Base-by-base conservation (phyloP, 768 basidiomycete genomes). In the Pisolithus orientalis region DNA sequence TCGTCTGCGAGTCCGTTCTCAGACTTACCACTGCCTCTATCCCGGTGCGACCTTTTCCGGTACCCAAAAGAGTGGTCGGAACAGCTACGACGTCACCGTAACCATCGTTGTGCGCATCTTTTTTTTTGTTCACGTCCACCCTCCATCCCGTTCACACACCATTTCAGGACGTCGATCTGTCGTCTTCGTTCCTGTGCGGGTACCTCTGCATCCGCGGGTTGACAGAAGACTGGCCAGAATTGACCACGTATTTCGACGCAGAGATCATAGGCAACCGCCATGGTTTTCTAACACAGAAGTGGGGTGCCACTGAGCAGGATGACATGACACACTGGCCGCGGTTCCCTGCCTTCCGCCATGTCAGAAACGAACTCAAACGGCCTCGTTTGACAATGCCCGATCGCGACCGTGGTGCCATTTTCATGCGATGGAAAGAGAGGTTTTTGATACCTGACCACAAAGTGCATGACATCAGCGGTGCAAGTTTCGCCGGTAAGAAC, bases 371-470 rank as follows among this genome's bases (percentile, higher is more conserved):
- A 62, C 78, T 94, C 56, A 80, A 84, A 65, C 76, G 80, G 63
- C 91, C 92, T 0, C 78, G 84, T 55, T 62, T 90, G 67, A 90
- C 88, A 39, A 84, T 95, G 62, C 71, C 80, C 44, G 87, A 88
- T 62, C 75, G 85, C 39, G 84, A 87, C 61, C 79, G 86, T 46
- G 85, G 86, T 1, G 86, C 86, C 25, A 83, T 94, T 29, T 98
- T 97, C 66, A 92, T 98, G 87, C 77, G 95, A 55, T 94, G 93
- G 88, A 98, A 98, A 71, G 95, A 98, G 71, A 77, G 85, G 62
- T 97, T 96, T 70, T 74, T 98, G 49, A 90, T 97, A n/a, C 94
- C 94, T 2, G 90, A 94, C 67, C 90, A 94, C 71, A 82, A 85
- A 53, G 90, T 95, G 31, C 84, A 90, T 67, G 91, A 94, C 67